Evolutionary conservation across 768 basidiomycete species (phyloP), one percentile per base, ranked within the genome.

Genomic region (Termitomyces sp.): DNA sequence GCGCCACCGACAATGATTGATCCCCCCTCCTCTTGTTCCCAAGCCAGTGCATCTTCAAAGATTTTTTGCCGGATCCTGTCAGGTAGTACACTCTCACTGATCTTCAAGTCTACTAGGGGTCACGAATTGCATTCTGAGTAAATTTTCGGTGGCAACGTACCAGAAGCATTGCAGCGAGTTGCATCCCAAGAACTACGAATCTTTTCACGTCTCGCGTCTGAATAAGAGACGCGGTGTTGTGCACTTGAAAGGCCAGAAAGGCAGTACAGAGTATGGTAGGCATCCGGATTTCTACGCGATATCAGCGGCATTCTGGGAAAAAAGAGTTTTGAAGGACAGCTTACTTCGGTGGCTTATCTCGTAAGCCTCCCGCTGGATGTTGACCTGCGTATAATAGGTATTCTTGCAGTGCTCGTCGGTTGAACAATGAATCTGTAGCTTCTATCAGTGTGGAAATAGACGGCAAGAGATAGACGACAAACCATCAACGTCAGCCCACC

Each of bases 311-410:
- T n/a, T 24, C 30, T 8, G 16, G 18, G 33, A 47, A 20, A 3
- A 7, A n/a, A 1, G 41, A 14, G 16, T 3, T 16, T 63, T n/a
- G n/a, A 32, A 33, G n/a, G 51, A 33, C 26, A 7, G 70, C 83
- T 54, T 70, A 92, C 90, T 97, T 98, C 40, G 92, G 92, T 14
- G 97, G 97, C 67, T 99, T 99, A 67, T 99, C 97, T 24, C 94
- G 78, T 52, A 98, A 70, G 16, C 97, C 97, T 7, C 94, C 95
- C 0, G 86, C 79, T 1, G 87, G 84, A 60, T 88, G 84, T 66
- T 99, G 97, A 0, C 88, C 94, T 18, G 92, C 92, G 51, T 84
- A 82, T 2, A 98, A 73, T 44, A 97, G 80, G 68, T 92, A 99
- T 63, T 92, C 83, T 67, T 98, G 95, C 22, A 98, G 72, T 1